Conservation (phyloP, 306 rosid species). For the Prunus padus region DNA sequence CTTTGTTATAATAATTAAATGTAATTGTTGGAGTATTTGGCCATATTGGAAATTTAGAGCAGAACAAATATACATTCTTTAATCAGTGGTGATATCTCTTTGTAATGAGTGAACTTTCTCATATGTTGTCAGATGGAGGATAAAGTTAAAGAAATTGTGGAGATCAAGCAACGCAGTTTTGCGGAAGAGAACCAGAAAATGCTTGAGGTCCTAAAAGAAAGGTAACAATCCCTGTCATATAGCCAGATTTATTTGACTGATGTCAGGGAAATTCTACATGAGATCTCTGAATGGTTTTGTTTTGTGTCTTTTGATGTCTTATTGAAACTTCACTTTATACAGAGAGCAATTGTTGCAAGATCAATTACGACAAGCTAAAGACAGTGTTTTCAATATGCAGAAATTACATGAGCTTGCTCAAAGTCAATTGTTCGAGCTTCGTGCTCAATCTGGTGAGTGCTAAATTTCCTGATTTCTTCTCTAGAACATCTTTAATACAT, state of each 20-base stretch:
- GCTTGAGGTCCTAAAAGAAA: slow-evolving; percentile 81
- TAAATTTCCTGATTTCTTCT: slow-evolving; percentile 21
- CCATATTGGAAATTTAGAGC: not conserved
- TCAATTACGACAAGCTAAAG: slow-evolving; percentile 87
- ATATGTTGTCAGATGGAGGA: slow-evolving; percentile 79
- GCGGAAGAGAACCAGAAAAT: slow-evolving; percentile 98
- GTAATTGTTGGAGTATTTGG: not conserved
- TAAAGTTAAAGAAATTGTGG: slow-evolving; percentile 92
- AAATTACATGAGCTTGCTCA: slow-evolving; percentile 94
- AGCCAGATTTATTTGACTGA: not conserved
- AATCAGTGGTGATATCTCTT: not conserved
- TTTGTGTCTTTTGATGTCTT: not conserved
- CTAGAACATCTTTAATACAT: slow-evolving; percentile 17
- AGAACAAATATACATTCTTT: not conserved
- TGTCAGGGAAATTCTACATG: not conserved
- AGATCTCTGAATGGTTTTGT: slow-evolving; percentile 6
- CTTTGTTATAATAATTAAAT: not conserved
- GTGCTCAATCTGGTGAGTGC: slow-evolving; percentile 86
- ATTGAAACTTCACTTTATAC: slow-evolving; percentile 29
- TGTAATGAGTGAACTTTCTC: slow-evolving; percentile 24
- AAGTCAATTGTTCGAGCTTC: slow-evolving; percentile 88
- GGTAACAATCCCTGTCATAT: slow-evolving; percentile 36
- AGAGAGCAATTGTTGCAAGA: slow-evolving; percentile 93
- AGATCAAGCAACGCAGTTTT: slow-evolving; percentile 92
- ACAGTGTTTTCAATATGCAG: slow-evolving; percentile 93